These are phyloP conservation scores for Stagonosporopsis vannaccii DNA, from an alignment of 2,329 filamentous ascomycete genomes.

Conservation along the genomic window DNA sequence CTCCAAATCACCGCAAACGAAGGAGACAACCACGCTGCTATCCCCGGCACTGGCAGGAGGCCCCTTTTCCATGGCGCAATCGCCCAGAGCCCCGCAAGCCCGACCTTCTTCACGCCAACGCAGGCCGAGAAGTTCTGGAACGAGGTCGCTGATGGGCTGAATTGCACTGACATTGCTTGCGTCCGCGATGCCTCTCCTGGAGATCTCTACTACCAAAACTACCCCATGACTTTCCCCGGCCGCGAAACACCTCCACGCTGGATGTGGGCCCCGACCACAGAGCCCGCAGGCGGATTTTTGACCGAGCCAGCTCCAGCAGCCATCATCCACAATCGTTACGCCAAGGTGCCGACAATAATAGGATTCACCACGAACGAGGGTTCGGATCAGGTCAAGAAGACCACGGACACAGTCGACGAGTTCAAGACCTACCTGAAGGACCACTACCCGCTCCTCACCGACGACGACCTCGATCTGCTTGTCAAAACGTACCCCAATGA, in stretches of 20 bases:
- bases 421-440: conserved; percentile 44
- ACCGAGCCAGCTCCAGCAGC: conserved; percentile 38
- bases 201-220: conserved; percentile 45
- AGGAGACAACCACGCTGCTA: conserved; percentile 36
- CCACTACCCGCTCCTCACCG: conserved; percentile 59
- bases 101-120: conserved; percentile 41
- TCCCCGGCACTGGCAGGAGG: conserved; percentile 38
- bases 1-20: conserved; percentile 42
- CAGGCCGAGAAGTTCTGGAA: conserved; percentile 44
- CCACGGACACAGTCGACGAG: conserved; percentile 48
- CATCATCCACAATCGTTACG: conserved; percentile 37
- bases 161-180: conserved; percentile 42
- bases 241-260: conserved; percentile 43
- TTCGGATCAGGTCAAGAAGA: conserved; percentile 50
- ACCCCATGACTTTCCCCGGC: conserved; percentile 43
- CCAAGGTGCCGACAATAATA: conserved; percentile 42
- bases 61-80: conserved; percentile 44
- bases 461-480: conserved; percentile 55
- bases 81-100: conserved; percentile 41
- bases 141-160: conserved; percentile 39
- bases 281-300: conserved; percentile 39
- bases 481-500: conserved; percentile 42
- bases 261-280: conserved; percentile 47
- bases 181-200: conserved; percentile 36
- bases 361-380: conserved; percentile 49